phyloP scores from a whole-genome alignment of 768 basidiomycete genomes.

The Kwoniella newhampshirensis region DNA sequence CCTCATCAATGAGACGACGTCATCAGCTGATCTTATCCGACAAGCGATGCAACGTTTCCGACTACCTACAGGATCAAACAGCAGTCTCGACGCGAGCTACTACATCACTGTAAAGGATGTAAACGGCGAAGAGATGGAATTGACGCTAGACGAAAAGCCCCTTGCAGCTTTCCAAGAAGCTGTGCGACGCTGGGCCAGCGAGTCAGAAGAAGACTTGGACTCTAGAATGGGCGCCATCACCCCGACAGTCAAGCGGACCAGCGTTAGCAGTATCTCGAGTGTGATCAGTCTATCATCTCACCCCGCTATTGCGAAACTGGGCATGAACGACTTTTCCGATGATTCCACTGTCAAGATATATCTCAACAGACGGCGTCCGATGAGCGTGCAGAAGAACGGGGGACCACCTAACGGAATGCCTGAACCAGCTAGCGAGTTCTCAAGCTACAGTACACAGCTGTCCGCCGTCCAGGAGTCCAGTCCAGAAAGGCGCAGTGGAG shows the following conservation, averaged over 20 bases:
- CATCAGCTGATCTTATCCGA: constrained; percentile 75
- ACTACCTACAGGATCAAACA: constrained; percentile 55
- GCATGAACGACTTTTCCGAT: constrained; percentile 97
- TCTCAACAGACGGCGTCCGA: constrained; percentile 65
- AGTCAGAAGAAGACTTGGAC: constrained; percentile 49
- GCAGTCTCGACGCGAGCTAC: constrained; percentile 63
- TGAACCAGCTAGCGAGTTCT: constrained; percentile 37
- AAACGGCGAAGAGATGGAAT: constrained; percentile 75
- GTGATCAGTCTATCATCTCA: constrained; percentile 86
- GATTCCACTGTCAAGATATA: constrained; percentile 97
- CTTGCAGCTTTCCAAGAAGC: constrained; percentile 86
- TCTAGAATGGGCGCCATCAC: constrained; percentile 22
- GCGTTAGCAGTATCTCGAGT: constrained; percentile 91
- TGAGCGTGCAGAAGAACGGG: constrained; percentile 14
- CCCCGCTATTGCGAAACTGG: constrained; percentile 87
- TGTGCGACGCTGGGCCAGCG: constrained; percentile 61
- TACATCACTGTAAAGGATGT: constrained; percentile 91
- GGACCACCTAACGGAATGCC: constrained; percentile 16
- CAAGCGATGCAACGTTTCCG: constrained; percentile 95
- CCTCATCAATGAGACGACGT: constrained; percentile 80
- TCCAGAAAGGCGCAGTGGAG: constrained; percentile 54
- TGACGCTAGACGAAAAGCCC: constrained; percentile 69
- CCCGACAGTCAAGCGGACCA: constrained; percentile 81
- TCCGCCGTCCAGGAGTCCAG: constrained; percentile 54
- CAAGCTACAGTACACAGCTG: constrained; percentile 42